Base-by-base conservation (phyloP, 345 rosid genomes). In the Kandelia obovata region DNA sequence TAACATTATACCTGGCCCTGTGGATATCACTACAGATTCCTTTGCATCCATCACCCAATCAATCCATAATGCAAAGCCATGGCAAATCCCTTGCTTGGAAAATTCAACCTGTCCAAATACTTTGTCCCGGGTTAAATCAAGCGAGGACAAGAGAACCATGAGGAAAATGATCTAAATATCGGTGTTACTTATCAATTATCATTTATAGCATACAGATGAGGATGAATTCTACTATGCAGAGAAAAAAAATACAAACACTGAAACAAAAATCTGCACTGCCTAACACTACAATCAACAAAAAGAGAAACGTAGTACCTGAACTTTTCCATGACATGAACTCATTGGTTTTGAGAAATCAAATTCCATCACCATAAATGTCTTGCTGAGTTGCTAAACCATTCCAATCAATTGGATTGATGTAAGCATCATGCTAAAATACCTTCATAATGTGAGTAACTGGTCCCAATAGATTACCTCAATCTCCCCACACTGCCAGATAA, bases 401-500 rank as follows among this genome's bases (percentile, higher is more conserved):
- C 56, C 59, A 75, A 64, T n/a, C 11, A 39, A 59, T 61, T 53
- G 31, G 19, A 64, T 57, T 30, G 21, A 16, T 28, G 16, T 16
- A 71, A 46, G 6, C 34, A 30, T 32, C 31, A 68, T 61, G 55
- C 5, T 58, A 46, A 34, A 62, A 6, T 17, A 26, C 11, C 16
- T 56, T 16, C 30, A 4, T 25, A 10, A 56, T 43, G 31, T 25
- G 28, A 39, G 21, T 5, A 61, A 25, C 63, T 32, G 19, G 17
- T 31, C 25, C 28, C 19, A 13, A 9, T 27, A 30, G 31, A 62
- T 78, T 82, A 92, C 99, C 92, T 79, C 82, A 67, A 79, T 78
- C 75, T 86, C 87, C 52, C 96, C 99, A 80, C 96, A 88, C 79
- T 95, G 96, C 97, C 97, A 92, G 66, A 88, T 63, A 59, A 80